These are phyloP conservation scores for Dothideomycetes sp. DNA, from an alignment of 2,329 filamentous ascomycete genomes.

Conservation along the genomic window DNA sequence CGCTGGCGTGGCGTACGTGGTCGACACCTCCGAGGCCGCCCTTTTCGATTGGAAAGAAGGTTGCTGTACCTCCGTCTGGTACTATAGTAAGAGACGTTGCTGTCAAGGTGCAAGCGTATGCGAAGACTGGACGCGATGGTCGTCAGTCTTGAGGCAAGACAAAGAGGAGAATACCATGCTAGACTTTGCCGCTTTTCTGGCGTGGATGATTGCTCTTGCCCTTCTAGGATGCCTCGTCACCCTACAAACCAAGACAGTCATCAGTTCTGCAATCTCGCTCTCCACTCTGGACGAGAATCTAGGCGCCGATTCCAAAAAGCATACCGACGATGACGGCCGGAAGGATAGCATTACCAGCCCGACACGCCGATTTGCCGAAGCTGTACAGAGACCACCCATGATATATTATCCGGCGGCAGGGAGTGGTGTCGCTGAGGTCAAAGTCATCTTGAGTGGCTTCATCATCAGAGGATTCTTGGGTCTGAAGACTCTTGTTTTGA, in stretches of 20 bases:
- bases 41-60: conserved; percentile 89
- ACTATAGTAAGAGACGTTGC: conserved; percentile 58
- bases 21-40: conserved; percentile 75
- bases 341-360: conserved; percentile 24
- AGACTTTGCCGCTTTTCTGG: conserved; percentile 68
- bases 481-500: conserved; percentile 74
- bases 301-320: conserved; percentile 47
- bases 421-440: conserved; percentile 92
- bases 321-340: conserved; percentile 32
- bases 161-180: conserved; percentile 44
- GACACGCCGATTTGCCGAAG: conserved; percentile 28
- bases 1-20: conserved; percentile 74
- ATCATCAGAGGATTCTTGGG: conserved; percentile 93
- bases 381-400: conserved; percentile 53
- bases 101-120: conserved; percentile 46
- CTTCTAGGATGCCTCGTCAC: conserved; percentile 67
- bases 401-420: conserved; percentile 93
- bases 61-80: conserved; percentile 64
- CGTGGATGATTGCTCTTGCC: conserved; percentile 60
- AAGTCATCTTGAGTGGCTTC: conserved; percentile 95
- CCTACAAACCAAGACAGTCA: conserved; percentile 82
- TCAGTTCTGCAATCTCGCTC: conserved; percentile 78
- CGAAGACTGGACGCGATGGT: conserved; percentile 53
- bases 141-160: conserved; percentile 44
- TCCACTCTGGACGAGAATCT: conserved; percentile 89